Conservation (phyloP, 192 early-diverging fungal species). For the Mortierella hygrophila region DNA sequence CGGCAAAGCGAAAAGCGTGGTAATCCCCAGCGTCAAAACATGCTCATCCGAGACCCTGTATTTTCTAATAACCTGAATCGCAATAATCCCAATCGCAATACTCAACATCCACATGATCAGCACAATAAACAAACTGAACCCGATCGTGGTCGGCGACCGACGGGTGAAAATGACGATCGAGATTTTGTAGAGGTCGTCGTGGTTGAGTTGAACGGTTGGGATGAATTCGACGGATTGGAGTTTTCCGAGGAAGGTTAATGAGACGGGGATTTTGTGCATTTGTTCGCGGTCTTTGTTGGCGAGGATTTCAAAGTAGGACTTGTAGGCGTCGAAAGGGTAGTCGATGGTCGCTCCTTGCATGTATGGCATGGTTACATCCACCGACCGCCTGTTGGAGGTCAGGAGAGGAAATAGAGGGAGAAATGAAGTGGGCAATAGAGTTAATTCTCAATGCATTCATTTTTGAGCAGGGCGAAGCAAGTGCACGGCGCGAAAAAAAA, state of each 20-base stretch:
- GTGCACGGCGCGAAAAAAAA: too few relatives aligned
- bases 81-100: slow-evolving; percentile 54
- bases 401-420: not conserved
- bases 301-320: slow-evolving; percentile 55
- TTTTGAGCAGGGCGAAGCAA: not conserved
- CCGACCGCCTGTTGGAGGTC: slow-evolving; percentile 8
- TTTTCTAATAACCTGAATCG: slow-evolving; percentile 50
- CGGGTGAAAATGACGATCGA: slow-evolving; percentile 50
- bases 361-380: slow-evolving; percentile 33
- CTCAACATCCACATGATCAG: slow-evolving; percentile 59
- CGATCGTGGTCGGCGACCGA: slow-evolving; percentile 55
- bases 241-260: slow-evolving; percentile 50
- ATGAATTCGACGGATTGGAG: slow-evolving; percentile 54
- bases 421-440: not conserved
- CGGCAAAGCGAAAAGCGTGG: slow-evolving; percentile 47
- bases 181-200: slow-evolving; percentile 33
- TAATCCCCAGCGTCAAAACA: slow-evolving; percentile 54
- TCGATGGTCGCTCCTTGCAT: slow-evolving; percentile 48
- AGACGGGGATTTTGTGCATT: slow-evolving; percentile 48
- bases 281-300: slow-evolving; percentile 36
- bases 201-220: slow-evolving; percentile 26
- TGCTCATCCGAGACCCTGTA: slow-evolving; percentile 53
- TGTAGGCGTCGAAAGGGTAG: slow-evolving; percentile 59
- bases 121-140: slow-evolving; percentile 57
- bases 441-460: not conserved